Evolutionary conservation across 2,329 filamentous ascomycete species (phyloP).

Genomic region (Penicillium thymicola): DNA sequence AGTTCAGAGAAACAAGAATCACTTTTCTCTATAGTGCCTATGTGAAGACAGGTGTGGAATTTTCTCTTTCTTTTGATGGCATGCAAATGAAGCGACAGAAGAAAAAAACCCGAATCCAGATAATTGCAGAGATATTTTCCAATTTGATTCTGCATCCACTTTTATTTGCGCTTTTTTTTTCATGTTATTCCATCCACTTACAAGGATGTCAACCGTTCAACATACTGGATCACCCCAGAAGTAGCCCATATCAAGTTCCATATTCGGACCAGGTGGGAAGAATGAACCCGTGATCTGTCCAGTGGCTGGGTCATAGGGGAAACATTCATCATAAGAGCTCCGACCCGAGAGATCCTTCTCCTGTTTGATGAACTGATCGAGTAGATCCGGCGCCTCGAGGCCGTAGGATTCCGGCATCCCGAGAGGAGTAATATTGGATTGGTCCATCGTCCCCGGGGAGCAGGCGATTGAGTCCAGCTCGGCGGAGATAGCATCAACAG

Average conservation of each 20-base stretch:
- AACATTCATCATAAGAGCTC: conserved; percentile 29
- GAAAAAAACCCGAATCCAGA: conserved; percentile 2
- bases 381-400: conserved; percentile 25
- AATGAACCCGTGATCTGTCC: conserved; percentile 40
- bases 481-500: conserved; percentile 16
- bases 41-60: neutral
- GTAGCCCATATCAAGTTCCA: conserved; percentile 34
- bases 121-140: conserved; percentile 1
- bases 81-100: conserved; percentile 8
- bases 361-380: conserved; percentile 26
- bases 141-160: conserved; percentile 3
- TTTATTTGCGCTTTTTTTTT: neutral
- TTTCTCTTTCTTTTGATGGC: conserved; percentile 3
- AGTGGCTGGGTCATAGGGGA: conserved; percentile 36
- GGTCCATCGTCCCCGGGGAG: conserved; percentile 24
- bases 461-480: conserved; percentile 23
- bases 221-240: conserved; percentile 33
- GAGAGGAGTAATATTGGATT: conserved; percentile 17
- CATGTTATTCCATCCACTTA: neutral
- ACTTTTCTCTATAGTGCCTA: conserved; percentile 8
- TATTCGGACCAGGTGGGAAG: conserved; percentile 29
- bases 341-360: conserved; percentile 25
- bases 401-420: conserved; percentile 15
- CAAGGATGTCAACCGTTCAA: conserved; percentile 1
- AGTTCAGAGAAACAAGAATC: conserved; percentile 5